Evolutionary conservation across 2,329 filamentous ascomycete species (phyloP).

Genomic region (Sordariomycetes sp.): DNA sequence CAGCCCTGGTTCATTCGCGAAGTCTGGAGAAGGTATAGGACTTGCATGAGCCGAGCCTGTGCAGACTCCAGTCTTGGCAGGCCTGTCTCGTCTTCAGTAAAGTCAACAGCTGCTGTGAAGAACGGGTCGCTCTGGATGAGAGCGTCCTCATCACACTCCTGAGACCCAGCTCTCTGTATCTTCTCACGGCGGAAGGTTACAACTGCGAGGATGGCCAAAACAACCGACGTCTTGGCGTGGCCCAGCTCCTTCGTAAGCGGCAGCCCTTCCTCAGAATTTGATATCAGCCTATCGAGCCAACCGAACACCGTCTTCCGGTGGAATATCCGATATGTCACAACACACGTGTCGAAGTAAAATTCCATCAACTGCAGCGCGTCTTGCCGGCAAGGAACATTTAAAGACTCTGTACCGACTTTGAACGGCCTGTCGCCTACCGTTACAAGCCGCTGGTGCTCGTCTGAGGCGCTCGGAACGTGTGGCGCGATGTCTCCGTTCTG

Average conservation of each 20-base stretch:
- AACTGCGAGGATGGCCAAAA: conserved; percentile 32
- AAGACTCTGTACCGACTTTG: conserved; percentile 2
- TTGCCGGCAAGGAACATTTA: not conserved
- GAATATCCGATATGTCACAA: conserved; percentile 45
- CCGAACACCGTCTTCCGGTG: conserved; percentile 36
- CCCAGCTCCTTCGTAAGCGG: conserved; percentile 24
- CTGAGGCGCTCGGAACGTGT: not conserved
- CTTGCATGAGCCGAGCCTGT: conserved; percentile 43
- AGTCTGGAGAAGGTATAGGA: conserved; percentile 43
- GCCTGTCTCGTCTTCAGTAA: conserved; percentile 35
- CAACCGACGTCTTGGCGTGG: conserved; percentile 28
- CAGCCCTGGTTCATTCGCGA: conserved; percentile 49
- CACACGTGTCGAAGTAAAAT: conserved; percentile 46
- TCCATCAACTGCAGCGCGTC: conserved; percentile 21
- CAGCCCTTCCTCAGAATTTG: conserved; percentile 19
- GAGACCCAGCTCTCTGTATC: conserved; percentile 11
- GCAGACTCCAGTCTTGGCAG: conserved; percentile 39
- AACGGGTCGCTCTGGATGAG: conserved; percentile 17
- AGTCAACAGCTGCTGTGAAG: conserved; percentile 23
- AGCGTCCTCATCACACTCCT: not conserved
- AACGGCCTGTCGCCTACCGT: conserved; percentile 34
- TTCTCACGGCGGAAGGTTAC: conserved; percentile 28
- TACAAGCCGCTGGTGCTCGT: conserved; percentile 24
- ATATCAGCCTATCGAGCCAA: conserved; percentile 29
- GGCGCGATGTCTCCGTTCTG: conserved; percentile 18